phyloP scores from a whole-genome alignment of 139 green algal genomes.

The Microglena sp. region DNA sequence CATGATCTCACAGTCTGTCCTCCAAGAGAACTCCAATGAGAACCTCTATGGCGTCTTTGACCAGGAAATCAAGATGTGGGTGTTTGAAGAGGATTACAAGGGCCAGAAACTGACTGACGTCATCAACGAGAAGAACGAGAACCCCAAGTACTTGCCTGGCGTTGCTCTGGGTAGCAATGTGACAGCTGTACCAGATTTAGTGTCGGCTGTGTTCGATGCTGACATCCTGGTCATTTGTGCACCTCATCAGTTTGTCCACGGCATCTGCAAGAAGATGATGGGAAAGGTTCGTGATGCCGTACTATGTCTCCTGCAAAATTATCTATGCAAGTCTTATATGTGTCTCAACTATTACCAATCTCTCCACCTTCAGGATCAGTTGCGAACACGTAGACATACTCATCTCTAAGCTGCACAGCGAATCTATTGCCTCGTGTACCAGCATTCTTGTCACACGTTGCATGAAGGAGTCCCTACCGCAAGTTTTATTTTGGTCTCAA shows the following conservation, averaged over 20 bases:
- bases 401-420: neutral
- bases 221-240: slow-evolving; percentile 40
- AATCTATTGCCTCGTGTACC: neutral
- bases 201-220: slow-evolving; percentile 28
- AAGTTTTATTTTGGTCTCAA: too few species aligned
- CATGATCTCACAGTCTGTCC: slow-evolving; percentile 8
- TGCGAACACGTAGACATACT: neutral
- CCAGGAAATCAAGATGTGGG: slow-evolving; percentile 44
- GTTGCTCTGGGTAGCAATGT: slow-evolving; percentile 38
- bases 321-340: too few species aligned
- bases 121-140: slow-evolving; percentile 59
- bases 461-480: neutral
- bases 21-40: neutral
- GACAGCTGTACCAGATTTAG: slow-evolving; percentile 32
- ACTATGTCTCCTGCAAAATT: too few species aligned
- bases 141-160: slow-evolving; percentile 43
- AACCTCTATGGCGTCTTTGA: slow-evolving; percentile 30
- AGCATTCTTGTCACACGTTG: neutral
- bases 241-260: slow-evolving; percentile 55
- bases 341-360: too few species aligned
- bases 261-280: slow-evolving; percentile 39
- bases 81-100: slow-evolving; percentile 29
- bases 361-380: neutral
- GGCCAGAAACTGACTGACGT: slow-evolving; percentile 46
- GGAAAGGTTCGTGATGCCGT: slow-evolving; percentile 17